Conservation (phyloP, 768 basidiomycete species). For the Sistotremastrum niveocremeum region DNA sequence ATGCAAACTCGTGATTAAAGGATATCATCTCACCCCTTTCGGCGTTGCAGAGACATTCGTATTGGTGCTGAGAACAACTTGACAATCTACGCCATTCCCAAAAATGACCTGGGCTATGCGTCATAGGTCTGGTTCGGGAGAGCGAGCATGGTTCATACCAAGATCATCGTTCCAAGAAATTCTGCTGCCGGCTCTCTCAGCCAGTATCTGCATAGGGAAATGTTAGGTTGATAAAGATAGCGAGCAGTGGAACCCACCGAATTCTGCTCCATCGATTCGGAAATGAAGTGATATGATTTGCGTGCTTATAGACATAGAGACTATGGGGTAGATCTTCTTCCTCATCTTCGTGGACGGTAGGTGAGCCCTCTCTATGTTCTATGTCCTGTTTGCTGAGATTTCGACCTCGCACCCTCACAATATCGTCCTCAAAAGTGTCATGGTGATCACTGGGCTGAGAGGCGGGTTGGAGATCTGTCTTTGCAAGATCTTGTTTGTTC, state of each 20-base stretch:
- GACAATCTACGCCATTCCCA: slow-evolving; percentile 44
- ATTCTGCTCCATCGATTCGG: slow-evolving; percentile 44
- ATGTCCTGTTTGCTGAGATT: too few species aligned
- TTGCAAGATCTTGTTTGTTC: too few species aligned
- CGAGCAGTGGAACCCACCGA: slow-evolving; percentile 25
- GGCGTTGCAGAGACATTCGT: slow-evolving; percentile 29
- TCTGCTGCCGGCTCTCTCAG: slow-evolving; percentile 51
- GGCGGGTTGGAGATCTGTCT: too few species aligned
- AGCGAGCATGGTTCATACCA: slow-evolving; percentile 17
- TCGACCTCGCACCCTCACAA: too few species aligned
- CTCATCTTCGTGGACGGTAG: too few species aligned
- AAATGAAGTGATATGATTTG: slow-evolving; percentile 12
- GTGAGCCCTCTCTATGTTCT: too few species aligned
- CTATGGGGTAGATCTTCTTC: too few species aligned
- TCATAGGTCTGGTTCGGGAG: too few species aligned
- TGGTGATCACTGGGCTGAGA: too few species aligned
- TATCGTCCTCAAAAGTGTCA: too few species aligned
- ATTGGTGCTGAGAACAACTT: slow-evolving; percentile 36
- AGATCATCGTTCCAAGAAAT: slow-evolving; percentile 43
- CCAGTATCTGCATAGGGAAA: slow-evolving; percentile 21
- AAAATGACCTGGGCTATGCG: slow-evolving; percentile 22
- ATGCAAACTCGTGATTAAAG: too few species aligned
- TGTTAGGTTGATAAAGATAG: background rate
- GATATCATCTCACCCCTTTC: slow-evolving; percentile 35
- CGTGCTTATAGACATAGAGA: too few species aligned